Evolutionary conservation across 2,329 filamentous ascomycete genomes (phyloP).

Genomic region (Paecilomyces sp.): DNA sequence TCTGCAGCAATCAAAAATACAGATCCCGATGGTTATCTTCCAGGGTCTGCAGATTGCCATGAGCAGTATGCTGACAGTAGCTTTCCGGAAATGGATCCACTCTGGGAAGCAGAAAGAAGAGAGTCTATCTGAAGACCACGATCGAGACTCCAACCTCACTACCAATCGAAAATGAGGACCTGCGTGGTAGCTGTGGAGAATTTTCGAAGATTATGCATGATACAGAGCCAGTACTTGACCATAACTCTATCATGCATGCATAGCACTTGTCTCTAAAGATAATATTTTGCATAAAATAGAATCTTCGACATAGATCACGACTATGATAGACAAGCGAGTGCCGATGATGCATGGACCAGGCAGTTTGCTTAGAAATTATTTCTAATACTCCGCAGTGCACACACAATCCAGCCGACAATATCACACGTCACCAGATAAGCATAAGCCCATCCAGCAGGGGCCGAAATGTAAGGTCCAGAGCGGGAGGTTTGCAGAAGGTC

Average conservation of each 20-base stretch:
- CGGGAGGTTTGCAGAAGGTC: neutral
- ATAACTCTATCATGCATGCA: neutral
- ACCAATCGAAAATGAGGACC: neutral
- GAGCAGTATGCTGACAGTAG: constrained; percentile 34
- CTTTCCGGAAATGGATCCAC: constrained; percentile 32
- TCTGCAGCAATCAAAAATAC: constrained; percentile 50
- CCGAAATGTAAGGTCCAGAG: neutral
- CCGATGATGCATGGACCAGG: neutral
- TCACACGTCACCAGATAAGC: neutral
- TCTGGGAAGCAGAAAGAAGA: neutral
- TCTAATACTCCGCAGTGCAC: neutral
- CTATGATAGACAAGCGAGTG: neutral
- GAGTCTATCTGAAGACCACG: neutral
- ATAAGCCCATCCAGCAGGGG: neutral
- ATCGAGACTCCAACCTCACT: neutral
- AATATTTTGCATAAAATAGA: neutral
- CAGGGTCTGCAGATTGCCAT: constrained; percentile 38
- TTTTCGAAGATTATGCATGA: neutral
- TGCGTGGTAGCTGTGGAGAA: neutral
- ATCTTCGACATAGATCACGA: neutral
- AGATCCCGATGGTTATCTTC: constrained; percentile 57
- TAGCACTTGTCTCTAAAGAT: neutral
- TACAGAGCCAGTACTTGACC: neutral
- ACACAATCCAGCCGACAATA: neutral
- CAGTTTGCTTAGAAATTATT: neutral